These are phyloP conservation scores for Zalerion maritima DNA, from an alignment of 495 filamentous ascomycete genomes.

Conservation along the genomic window DNA sequence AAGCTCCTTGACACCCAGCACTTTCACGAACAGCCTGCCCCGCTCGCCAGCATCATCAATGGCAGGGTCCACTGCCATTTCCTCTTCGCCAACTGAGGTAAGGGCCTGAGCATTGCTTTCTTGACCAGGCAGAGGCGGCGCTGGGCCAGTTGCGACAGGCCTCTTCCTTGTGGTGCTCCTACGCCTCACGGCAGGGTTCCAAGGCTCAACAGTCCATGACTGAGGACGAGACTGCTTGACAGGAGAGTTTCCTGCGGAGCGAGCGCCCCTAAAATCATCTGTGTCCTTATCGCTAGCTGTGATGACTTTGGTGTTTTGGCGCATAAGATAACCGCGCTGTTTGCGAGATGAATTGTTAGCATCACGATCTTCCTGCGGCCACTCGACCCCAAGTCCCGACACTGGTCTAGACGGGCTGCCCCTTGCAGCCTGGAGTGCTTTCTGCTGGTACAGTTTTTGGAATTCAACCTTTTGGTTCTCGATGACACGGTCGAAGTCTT, in stretches of 20 bases:
- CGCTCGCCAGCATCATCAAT: constrained; percentile 71
- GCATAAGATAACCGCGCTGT: constrained; percentile 97
- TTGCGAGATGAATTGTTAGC: constrained; percentile 43
- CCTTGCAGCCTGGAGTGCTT: constrained; percentile 5
- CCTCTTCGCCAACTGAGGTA: constrained; percentile 44
- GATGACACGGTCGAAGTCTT: constrained; percentile 90
- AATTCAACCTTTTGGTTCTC: constrained; percentile 93
- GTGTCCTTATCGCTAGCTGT: constrained; percentile 61
- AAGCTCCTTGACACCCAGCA: constrained; percentile 88
- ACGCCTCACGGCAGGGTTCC: constrained; percentile 67
- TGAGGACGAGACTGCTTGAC: constrained; percentile 63
- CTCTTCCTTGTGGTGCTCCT: constrained; percentile 53
- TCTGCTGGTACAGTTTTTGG: constrained; percentile 20
- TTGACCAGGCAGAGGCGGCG: constrained; percentile 79
- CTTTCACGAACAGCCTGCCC: constrained; percentile 92
- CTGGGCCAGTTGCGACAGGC: constrained; percentile 33
- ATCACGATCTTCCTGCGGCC: constrained; percentile 8
- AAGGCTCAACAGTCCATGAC: constrained; percentile 91
- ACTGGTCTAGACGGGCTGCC: constrained; percentile 10
- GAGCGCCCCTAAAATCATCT: constrained; percentile 38
- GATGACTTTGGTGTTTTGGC: constrained; percentile 94
- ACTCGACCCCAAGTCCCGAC: constrained; percentile 7
- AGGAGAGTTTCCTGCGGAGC: constrained; percentile 55
- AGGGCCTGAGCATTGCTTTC: constrained; percentile 58
- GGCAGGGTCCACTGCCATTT: constrained; percentile 33